Conservation (phyloP, 108 stramenopile species). For the Mediolabrus comicus region DNA sequence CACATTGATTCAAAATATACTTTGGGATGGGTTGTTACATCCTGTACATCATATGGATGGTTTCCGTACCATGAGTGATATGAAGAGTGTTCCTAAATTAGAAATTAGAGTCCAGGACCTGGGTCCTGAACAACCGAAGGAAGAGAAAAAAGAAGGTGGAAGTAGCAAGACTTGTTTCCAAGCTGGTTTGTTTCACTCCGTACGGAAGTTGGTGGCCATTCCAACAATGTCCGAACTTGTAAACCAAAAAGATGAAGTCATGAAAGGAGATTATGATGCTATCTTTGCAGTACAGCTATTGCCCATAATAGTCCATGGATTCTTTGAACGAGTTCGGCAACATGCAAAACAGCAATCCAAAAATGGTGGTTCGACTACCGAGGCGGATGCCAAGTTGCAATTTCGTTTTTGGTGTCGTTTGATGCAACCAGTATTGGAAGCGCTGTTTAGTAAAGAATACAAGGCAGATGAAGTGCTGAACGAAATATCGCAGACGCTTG, state of each 20-base stretch:
- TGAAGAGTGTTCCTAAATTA: slow-evolving; percentile 9
- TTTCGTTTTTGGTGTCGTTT: slow-evolving; percentile 41
- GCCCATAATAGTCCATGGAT: slow-evolving; percentile 18
- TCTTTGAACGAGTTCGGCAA: slow-evolving; percentile 19
- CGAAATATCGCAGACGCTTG: slow-evolving; percentile 34
- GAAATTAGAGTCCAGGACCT: not conserved
- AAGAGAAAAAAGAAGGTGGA: not conserved
- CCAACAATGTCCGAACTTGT: not conserved
- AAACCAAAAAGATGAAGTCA: not conserved
- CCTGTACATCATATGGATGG: slow-evolving; percentile 71
- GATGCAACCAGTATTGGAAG: slow-evolving; percentile 14
- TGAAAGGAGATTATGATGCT: not conserved
- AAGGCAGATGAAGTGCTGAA: slow-evolving; percentile 3
- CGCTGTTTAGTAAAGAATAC: not conserved
- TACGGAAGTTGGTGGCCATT: not conserved
- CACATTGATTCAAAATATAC: slow-evolving; percentile 28
- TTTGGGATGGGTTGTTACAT: slow-evolving; percentile 57
- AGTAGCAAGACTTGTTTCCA: not conserved
- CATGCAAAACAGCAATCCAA: not conserved
- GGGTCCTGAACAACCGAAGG: not conserved
- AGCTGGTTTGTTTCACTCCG: not conserved
- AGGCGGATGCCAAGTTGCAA: slow-evolving; percentile 25
- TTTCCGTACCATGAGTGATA: slow-evolving; percentile 52
- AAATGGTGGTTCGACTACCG: slow-evolving; percentile 4
- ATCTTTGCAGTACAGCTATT: slow-evolving; percentile 8